phyloP scores from a whole-genome alignment of 768 basidiomycete genomes.

The Phlebiopsis flavidoalba region DNA sequence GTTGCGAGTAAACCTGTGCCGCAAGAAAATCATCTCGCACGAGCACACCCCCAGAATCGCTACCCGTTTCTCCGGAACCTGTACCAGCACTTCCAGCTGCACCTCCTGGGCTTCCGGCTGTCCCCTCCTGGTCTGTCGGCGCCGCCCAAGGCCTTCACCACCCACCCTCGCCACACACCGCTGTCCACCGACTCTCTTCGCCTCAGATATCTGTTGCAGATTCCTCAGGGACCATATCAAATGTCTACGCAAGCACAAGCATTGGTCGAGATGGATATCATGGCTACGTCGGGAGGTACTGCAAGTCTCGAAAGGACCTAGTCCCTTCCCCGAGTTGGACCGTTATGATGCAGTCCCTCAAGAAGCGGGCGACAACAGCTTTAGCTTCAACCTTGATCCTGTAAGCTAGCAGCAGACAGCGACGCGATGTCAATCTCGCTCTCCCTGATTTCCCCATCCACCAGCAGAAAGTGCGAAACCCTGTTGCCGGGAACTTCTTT shows the following conservation, averaged over 20 bases:
- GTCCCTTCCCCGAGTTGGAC: constrained; percentile 87
- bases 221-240: constrained; percentile 66
- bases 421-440: constrained; percentile 34
- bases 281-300: constrained; percentile 58
- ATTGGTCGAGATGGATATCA: constrained; percentile 80
- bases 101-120: constrained; percentile 47
- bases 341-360: constrained; percentile 59
- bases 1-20: constrained; percentile 41
- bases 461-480: constrained; percentile 46
- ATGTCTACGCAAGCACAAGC: constrained; percentile 84
- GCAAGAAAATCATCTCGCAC: constrained; percentile 33
- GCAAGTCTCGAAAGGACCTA: constrained; percentile 34
- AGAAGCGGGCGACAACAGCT: constrained; percentile 63
- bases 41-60: constrained; percentile 20
- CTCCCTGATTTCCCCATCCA: constrained; percentile 47
- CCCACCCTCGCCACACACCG: constrained; percentile 35
- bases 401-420: constrained; percentile 52
- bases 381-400: constrained; percentile 85
- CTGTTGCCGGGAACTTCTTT: constrained; percentile 58
- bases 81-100: constrained; percentile 31
- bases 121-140: constrained; percentile 44
- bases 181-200: constrained; percentile 42
- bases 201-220: constrained; percentile 38
- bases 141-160: constrained; percentile 41
- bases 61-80: constrained; percentile 33